Percentiles rank a stretch among this genome's conserved stretches.
Evolutionary conservation across 495 filamentous ascomycete species (phyloP).

Genomic region (Penicillium diatomitis): DNA sequence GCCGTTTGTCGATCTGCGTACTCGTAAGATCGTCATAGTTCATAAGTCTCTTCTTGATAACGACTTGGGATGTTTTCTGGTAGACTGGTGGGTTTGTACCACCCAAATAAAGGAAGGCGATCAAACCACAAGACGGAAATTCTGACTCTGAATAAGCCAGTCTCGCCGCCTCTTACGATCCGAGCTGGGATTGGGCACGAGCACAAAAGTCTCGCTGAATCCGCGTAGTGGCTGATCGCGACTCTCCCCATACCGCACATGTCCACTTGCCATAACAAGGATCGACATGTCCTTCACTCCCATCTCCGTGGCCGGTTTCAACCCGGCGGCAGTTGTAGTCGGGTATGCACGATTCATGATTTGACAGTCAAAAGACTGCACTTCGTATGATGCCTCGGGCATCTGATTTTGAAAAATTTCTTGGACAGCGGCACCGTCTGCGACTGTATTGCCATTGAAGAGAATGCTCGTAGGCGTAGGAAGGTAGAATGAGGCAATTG

Average conservation of each 20-base stretch:
- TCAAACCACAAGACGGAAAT: constrained; percentile 55
- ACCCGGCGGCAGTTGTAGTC: constrained; percentile 25
- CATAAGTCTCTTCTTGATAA: neutral
- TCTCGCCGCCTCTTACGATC: constrained; percentile 38
- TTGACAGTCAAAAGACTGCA: constrained; percentile 62
- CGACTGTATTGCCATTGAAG: constrained; percentile 56
- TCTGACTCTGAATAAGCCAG: constrained; percentile 68
- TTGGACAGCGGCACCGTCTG: constrained; percentile 47
- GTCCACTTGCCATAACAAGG: constrained; percentile 56
- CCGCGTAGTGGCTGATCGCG: constrained; percentile 46
- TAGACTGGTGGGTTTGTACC: neutral
- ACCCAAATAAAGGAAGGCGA: neutral
- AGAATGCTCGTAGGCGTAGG: constrained; percentile 45
- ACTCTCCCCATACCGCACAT: constrained; percentile 50
- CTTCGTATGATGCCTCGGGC: constrained; percentile 51
- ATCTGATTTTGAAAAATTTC: constrained; percentile 53
- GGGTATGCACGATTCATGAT: constrained; percentile 60
- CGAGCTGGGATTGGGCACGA: constrained; percentile 64
- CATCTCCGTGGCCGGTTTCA: constrained; percentile 25
- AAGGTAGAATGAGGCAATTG: constrained; percentile 50
- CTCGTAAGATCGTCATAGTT: constrained; percentile 1
- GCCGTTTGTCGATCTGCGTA: neutral
- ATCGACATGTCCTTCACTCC: constrained; percentile 57
- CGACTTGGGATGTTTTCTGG: neutral
- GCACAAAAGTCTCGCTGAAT: constrained; percentile 67